Evolutionary conservation across 768 basidiomycete genomes (phyloP).

Genomic region (Neoboletus magnificus): DNA sequence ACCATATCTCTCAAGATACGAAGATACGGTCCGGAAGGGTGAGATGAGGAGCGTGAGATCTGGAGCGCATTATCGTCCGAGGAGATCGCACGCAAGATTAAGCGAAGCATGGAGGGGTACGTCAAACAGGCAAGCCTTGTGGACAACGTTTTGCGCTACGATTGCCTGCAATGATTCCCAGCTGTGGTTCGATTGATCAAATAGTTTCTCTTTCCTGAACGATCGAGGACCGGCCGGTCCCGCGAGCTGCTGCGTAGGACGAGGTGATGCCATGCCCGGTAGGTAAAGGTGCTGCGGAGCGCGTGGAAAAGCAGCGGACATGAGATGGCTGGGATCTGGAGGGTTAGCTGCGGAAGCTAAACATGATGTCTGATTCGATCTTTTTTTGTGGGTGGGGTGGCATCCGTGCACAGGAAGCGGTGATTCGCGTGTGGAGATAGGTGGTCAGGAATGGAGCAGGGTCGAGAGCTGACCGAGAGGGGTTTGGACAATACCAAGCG

Average conservation of each 20-base stretch:
- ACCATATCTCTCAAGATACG: slow-evolving; percentile 17
- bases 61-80: slow-evolving; percentile 14
- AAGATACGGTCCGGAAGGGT: not conserved
- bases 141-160: not conserved
- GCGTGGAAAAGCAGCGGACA: slow-evolving; percentile 10
- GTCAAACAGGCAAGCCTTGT: slow-evolving; percentile 15
- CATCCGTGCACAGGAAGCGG: not conserved
- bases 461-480: not conserved
- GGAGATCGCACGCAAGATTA: slow-evolving; percentile 17
- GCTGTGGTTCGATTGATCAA: slow-evolving; percentile 7
- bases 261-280: not conserved
- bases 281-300: slow-evolving; percentile 14
- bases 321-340: slow-evolving; percentile 1
- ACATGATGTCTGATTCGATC: not conserved
- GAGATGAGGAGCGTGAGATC: slow-evolving; percentile 4
- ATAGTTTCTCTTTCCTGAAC: not conserved
- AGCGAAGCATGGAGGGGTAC: slow-evolving; percentile 7
- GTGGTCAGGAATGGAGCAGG: not conserved
- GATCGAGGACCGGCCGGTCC: slow-evolving; percentile 20
- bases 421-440: not conserved
- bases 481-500: not conserved
- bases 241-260: slow-evolving; percentile 14
- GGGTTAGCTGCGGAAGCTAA: not conserved
- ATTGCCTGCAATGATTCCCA: not conserved
- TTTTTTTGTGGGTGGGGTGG: not conserved